Evolutionary conservation across 305 asterid genomes (phyloP), one percentile per base, ranked within the genome.

Genomic region (Coffea humblotiana): DNA sequence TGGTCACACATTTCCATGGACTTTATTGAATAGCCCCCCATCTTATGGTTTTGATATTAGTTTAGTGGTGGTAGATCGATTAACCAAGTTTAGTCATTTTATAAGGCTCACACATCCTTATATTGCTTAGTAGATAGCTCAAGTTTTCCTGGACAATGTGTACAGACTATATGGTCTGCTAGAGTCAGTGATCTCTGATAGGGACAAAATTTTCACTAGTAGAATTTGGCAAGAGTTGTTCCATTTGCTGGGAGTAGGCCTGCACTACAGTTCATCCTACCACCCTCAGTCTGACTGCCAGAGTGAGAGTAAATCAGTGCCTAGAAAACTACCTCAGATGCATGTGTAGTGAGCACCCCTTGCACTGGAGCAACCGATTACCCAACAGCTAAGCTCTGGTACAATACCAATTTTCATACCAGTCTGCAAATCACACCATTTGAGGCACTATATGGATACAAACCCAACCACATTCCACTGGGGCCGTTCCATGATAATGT

Each of bases 1-100:
- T 82, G 79, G 82, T n/a, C n/a, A 12, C 5, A 3, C 8, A 67
- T 2, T n/a, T 78, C 66, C 1, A 78, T 82, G 80, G 82, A 74
- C 11, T 82, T 74, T 11, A 56, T 82, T 21, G 54, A 45, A 1
- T 45, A 61, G 0, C 52, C 72, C 0, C 77, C 75, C 0, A 4
- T 78, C 25, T 0, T 6, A 60, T 3, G 82, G 52, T 0, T 8
- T 27, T 3, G 12, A 13, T 0, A 56, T 23, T 1, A 68, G 75
- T 0, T 74, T 6, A 3, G 40, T 37, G 40, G 3, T 37, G 3
- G 72, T 74, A 8, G 80, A 78, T 8, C 51, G 63, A 12, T 32
- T 74, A 3, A 32, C 78, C 2, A 78, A 83, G 47, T 67, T 66
- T 68, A 60, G 37, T 29, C 76, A 78, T 12, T 78, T 69, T 23